These are phyloP conservation scores for Stenogyne calaminthoides DNA, from an alignment of 305 asterid species.

Conservation along the genomic window DNA sequence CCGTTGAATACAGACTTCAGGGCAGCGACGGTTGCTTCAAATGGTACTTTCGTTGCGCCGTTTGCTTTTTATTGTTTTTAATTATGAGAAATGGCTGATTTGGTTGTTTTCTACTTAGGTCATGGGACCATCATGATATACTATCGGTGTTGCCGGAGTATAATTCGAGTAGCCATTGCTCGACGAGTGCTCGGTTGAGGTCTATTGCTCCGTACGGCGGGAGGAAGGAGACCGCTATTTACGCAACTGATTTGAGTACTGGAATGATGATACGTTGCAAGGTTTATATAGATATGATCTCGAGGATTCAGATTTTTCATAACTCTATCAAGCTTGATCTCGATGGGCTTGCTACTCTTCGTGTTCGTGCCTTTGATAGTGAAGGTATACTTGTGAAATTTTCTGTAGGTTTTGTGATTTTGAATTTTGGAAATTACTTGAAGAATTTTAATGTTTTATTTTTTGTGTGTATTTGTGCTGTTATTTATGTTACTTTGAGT, in stretches of 20 bases:
- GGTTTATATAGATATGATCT: slow-evolving; percentile 72
- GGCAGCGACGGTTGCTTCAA: slow-evolving; percentile 95
- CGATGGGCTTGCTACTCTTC: slow-evolving; percentile 87
- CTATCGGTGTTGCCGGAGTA: slow-evolving; percentile 74
- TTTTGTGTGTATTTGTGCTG: background rate
- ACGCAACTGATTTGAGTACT: slow-evolving; percentile 75
- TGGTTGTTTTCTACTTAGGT: slow-evolving; percentile 45
- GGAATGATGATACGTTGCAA: slow-evolving; percentile 92
- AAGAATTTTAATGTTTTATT: background rate
- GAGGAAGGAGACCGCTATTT: slow-evolving; percentile 90
- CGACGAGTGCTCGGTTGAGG: slow-evolving; percentile 82
- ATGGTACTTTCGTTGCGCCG: slow-evolving; percentile 44
- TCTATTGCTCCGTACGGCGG: slow-evolving; percentile 82
- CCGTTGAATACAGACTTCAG: slow-evolving; percentile 86
- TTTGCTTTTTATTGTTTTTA: background rate
- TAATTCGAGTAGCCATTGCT: slow-evolving; percentile 74
- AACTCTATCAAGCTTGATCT: slow-evolving; percentile 87
- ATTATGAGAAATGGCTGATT: background rate
- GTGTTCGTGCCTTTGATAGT: slow-evolving; percentile 80
- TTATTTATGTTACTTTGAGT: background rate
- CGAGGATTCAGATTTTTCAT: slow-evolving; percentile 87
- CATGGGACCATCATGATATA: slow-evolving; percentile 94
- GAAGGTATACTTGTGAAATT: slow-evolving; percentile 50
- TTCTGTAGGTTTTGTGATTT: slow-evolving; percentile 2
- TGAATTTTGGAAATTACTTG: background rate